phyloP scores from a whole-genome alignment of 495 filamentous ascomycete genomes.

The Aspergillus homomorphus region DNA sequence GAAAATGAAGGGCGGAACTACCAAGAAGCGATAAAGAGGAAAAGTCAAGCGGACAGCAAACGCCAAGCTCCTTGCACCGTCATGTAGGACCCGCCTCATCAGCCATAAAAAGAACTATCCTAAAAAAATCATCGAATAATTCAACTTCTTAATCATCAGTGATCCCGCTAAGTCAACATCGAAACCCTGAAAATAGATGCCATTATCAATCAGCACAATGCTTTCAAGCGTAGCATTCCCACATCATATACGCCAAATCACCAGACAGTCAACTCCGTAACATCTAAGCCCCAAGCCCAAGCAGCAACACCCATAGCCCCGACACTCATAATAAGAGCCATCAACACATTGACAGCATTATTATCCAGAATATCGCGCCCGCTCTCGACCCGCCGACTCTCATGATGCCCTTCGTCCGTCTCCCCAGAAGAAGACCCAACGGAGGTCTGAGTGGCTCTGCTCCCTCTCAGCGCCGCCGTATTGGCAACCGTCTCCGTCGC shows the following conservation, averaged over 20 bases:
- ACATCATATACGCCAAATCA: slow-evolving; percentile 18
- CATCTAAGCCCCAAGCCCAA: slow-evolving; percentile 32
- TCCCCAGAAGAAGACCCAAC: slow-evolving; percentile 13
- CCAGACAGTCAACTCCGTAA: slow-evolving; percentile 15
- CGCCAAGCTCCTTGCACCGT: neutral
- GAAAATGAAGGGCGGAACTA: neutral
- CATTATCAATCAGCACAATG: no score
- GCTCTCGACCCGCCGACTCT: slow-evolving; percentile 68
- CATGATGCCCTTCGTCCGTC: slow-evolving; percentile 41
- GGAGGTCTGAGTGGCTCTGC: slow-evolving; percentile 16
- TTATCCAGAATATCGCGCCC: slow-evolving; percentile 83
- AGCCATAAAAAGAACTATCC: no score
- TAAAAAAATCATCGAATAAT: no score
- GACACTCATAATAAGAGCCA: slow-evolving; percentile 79
- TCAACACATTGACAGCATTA: slow-evolving; percentile 87
- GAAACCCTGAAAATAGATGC: no score
- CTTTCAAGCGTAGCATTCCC: no score
- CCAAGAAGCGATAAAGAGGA: neutral
- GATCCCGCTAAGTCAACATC: no score
- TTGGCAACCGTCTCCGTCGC: slow-evolving; percentile 36
- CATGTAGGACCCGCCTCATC: no score
- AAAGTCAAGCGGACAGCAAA: neutral
- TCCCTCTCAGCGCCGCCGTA: slow-evolving; percentile 29
- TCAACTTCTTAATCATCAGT: no score
- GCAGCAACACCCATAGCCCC: slow-evolving; percentile 65